These are phyloP conservation scores for Sambucus nigra DNA, from an alignment of 129 eudicot genomes.

Conservation along the genomic window DNA sequence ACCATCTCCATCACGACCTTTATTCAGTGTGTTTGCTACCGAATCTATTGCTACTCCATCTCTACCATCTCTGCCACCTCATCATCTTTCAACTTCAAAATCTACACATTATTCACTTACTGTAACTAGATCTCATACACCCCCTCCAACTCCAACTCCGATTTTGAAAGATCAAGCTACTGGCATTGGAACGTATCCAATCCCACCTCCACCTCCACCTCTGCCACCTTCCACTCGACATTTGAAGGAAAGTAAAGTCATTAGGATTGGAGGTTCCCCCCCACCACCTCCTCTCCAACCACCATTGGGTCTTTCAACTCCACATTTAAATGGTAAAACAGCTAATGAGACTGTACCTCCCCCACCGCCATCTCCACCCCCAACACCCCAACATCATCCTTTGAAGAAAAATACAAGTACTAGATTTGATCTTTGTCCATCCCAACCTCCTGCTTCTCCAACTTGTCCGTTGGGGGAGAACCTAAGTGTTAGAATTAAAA, in stretches of 20 bases:
- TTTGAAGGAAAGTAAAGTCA: slow-evolving; percentile 11
- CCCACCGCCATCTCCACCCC: slow-evolving; percentile 22
- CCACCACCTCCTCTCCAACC: slow-evolving; percentile 15
- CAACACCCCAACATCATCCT: slow-evolving; percentile 14
- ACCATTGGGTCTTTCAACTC: slow-evolving; percentile 17
- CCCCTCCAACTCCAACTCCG: slow-evolving; percentile 17
- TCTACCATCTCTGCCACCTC: slow-evolving; percentile 11
- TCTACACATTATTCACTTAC: slow-evolving; percentile 10
- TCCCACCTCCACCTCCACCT: slow-evolving; percentile 14
- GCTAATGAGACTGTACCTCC: slow-evolving; percentile 17
- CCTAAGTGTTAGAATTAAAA: slow-evolving; percentile 9
- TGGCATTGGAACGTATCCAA: slow-evolving; percentile 11
- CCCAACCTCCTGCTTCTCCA: slow-evolving; percentile 12
- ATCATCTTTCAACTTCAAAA: slow-evolving; percentile 14
- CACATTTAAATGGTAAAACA: slow-evolving; percentile 20
- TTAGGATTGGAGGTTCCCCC: slow-evolving; percentile 9
- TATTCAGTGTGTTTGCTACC: not conserved
- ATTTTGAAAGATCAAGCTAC: slow-evolving; percentile 16
- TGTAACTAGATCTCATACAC: slow-evolving; percentile 9
- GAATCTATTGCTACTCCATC: slow-evolving; percentile 10
- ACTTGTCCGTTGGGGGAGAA: slow-evolving; percentile 4
- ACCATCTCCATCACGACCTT: slow-evolving; percentile 10
- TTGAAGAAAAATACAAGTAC: slow-evolving; percentile 16
- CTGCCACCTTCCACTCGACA: slow-evolving; percentile 15
- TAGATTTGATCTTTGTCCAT: slow-evolving; percentile 18